phyloP scores from a whole-genome alignment of 208 protist species.

The Blastocrithidia nonstop region DNA sequence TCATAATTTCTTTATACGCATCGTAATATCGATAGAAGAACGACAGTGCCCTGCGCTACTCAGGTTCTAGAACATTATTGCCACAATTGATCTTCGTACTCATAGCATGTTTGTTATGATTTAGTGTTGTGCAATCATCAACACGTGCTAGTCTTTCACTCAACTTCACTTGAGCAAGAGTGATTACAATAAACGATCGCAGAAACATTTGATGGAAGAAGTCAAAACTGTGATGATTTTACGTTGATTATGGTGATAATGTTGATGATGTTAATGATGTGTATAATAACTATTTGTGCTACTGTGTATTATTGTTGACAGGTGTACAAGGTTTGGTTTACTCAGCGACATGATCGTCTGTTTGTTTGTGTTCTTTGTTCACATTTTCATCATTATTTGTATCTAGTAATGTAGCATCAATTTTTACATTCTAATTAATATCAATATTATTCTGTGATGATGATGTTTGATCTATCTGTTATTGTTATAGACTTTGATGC shows the following conservation, averaged over 20 bases:
- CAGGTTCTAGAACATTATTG: neutral
- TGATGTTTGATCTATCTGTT: too few relatives aligned
- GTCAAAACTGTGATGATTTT: neutral
- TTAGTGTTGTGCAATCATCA: neutral
- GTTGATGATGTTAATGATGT: neutral
- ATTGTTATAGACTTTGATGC: too few relatives aligned
- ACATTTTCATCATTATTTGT: neutral
- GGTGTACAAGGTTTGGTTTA: neutral
- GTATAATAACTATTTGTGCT: neutral
- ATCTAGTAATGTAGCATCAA: neutral
- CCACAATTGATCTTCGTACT: neutral
- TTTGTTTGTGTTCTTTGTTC: constrained; percentile 6
- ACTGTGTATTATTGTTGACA: neutral
- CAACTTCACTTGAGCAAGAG: constrained; percentile 27
- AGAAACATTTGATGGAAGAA: constrained; percentile 40
- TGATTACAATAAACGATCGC: constrained; percentile 30
- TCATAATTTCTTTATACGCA: too few relatives aligned
- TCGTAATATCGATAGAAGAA: too few relatives aligned
- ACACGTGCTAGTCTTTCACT: neutral
- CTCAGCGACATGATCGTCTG: constrained; percentile 4
- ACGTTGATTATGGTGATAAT: constrained; percentile 2
- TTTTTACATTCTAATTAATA: too few relatives aligned
- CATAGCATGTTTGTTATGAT: neutral
- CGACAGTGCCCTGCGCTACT: too few relatives aligned
- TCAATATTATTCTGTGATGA: too few relatives aligned